Evolutionary conservation across 495 filamentous ascomycete species (phyloP).

Genomic region (Ramalina intermedia): DNA sequence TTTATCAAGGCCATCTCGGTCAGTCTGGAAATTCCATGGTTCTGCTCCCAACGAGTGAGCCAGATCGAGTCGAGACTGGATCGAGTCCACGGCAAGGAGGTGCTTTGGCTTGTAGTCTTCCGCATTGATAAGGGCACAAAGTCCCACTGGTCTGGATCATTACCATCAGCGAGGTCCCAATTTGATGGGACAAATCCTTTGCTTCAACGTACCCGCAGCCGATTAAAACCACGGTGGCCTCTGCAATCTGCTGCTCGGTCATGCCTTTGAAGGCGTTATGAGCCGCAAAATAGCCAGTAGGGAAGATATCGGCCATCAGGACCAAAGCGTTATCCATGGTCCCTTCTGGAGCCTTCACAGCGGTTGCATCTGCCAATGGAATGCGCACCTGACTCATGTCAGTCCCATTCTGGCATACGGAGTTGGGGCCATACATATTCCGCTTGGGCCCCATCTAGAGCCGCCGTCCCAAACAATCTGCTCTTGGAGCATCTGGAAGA

Average conservation of each 20-base stretch:
- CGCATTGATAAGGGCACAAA: conserved; percentile 78
- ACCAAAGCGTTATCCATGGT: conserved; percentile 67
- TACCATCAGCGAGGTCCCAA: background rate
- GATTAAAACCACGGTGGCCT: conserved; percentile 66
- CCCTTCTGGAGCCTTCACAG: conserved; percentile 58
- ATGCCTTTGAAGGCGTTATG: conserved; percentile 62
- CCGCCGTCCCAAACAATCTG: conserved; percentile 57
- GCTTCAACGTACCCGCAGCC: conserved; percentile 50
- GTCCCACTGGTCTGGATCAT: conserved; percentile 45
- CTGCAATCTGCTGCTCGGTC: conserved; percentile 42
- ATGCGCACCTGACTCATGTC: conserved; percentile 43
- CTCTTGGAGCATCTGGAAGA: conserved; percentile 71
- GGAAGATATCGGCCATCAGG: conserved; percentile 76
- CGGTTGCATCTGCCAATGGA: conserved; percentile 72
- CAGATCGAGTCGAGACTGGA: conserved; percentile 61
- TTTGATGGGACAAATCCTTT: conserved; percentile 3
- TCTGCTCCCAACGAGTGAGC: conserved; percentile 71
- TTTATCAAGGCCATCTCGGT: conserved; percentile 51
- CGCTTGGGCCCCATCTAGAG: conserved; percentile 77
- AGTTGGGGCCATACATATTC: conserved; percentile 45
- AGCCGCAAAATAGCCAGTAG: conserved; percentile 74
- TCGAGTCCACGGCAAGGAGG: conserved; percentile 73
- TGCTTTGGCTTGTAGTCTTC: conserved; percentile 67
- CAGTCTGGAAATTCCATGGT: conserved; percentile 63
- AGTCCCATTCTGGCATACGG: background rate